A percentile compares a stretch with the other conserved stretches of the same genome.
phyloP scores from a whole-genome alignment of 805 yeast genomes.

The Candida chilensis region DNA sequence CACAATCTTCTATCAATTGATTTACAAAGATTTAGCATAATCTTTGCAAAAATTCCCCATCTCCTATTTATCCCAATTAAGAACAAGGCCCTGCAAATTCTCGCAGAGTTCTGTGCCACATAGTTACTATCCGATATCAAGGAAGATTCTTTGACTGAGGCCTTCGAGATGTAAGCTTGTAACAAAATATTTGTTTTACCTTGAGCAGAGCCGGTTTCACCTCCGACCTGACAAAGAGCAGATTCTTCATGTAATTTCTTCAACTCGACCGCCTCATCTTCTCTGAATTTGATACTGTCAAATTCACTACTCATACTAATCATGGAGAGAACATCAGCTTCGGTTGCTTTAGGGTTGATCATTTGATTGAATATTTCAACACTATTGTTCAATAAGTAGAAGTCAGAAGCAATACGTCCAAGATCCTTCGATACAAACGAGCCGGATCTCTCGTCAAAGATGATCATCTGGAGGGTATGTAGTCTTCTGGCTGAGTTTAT shows the following conservation, averaged over 20 bases:
- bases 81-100: slow-evolving; percentile 88
- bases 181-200: slow-evolving; percentile 83
- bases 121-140: slow-evolving; percentile 80
- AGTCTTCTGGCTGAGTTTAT: slow-evolving; percentile 71
- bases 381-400: slow-evolving; percentile 75
- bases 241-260: slow-evolving; percentile 47
- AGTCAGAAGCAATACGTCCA: slow-evolving; percentile 93
- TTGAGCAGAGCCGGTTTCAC: slow-evolving; percentile 63
- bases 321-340: slow-evolving; percentile 84
- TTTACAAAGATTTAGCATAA: slow-evolving; percentile 75
- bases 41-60: slow-evolving; percentile 79
- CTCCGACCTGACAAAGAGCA: slow-evolving; percentile 76
- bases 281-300: slow-evolving; percentile 80
- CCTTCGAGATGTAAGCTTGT: slow-evolving; percentile 81
- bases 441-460: slow-evolving; percentile 78
- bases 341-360: slow-evolving; percentile 79
- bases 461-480: slow-evolving; percentile 88
- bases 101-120: slow-evolving; percentile 91
- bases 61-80: slow-evolving; percentile 79
- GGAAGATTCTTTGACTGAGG: slow-evolving; percentile 68
- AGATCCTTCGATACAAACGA: slow-evolving; percentile 78
- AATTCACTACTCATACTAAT: slow-evolving; percentile 91
- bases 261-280: slow-evolving; percentile 78
- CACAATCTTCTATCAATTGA: slow-evolving; percentile 79
- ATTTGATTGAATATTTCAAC: slow-evolving; percentile 84